phyloP scores from a whole-genome alignment of 495 filamentous ascomycete species.

The Peziza echinospora region DNA sequence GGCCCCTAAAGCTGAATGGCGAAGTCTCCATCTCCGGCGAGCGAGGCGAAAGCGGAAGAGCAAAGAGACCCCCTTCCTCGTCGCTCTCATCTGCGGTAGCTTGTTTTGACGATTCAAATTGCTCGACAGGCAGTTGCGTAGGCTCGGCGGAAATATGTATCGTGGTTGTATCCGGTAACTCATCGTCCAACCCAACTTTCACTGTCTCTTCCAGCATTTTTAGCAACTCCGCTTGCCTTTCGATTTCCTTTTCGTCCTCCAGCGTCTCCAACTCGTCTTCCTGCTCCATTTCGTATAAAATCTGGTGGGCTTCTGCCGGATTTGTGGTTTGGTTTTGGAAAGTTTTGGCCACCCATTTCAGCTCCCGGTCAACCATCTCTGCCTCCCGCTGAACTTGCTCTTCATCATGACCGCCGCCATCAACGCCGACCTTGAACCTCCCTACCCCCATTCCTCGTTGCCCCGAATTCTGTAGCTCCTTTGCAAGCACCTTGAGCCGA shows the following conservation, averaged over 20 bases:
- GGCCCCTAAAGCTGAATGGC: constrained; percentile 16
- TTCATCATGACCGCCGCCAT: constrained; percentile 19
- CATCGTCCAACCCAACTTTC: background rate
- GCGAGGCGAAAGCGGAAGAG: constrained; percentile 14
- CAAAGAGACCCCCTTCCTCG: constrained; percentile 18
- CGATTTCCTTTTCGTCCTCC: constrained; percentile 3
- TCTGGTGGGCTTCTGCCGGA: too few relatives aligned
- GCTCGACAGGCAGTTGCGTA: background rate
- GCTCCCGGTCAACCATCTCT: constrained; percentile 20
- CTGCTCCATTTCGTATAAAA: background rate
- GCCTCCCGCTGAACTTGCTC: constrained; percentile 17
- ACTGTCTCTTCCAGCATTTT: background rate
- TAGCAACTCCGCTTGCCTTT: background rate
- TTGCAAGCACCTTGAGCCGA: constrained; percentile 14
- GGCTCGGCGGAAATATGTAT: too few relatives aligned
- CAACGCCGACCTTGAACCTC: constrained; percentile 16
- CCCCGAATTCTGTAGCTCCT: constrained; percentile 17
- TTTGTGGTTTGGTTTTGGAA: constrained; percentile 2
- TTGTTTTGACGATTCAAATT: background rate
- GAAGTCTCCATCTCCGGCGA: constrained; percentile 15
- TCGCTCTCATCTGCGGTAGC: background rate
- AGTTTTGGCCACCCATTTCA: constrained; percentile 15
- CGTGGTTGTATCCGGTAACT: background rate
- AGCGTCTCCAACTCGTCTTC: background rate
- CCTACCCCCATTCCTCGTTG: constrained; percentile 14